Evolutionary conservation across 805 yeast species (phyloP).

Genomic region (Lachancea quebecensis): DNA sequence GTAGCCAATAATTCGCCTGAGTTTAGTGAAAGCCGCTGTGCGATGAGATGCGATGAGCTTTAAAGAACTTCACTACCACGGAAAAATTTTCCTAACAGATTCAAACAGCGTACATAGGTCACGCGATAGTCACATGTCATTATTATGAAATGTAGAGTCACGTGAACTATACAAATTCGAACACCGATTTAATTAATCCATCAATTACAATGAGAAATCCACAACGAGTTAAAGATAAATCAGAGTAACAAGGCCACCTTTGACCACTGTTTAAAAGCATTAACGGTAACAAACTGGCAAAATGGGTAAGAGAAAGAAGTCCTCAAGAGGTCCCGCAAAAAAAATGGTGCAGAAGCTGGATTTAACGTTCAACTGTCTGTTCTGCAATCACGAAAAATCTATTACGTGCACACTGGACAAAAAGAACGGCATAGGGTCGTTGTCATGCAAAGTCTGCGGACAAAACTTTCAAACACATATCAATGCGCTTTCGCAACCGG

Average conservation of each 20-base stretch:
- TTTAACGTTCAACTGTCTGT: slow-evolving; percentile 79
- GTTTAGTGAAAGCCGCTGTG: neutral
- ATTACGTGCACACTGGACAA: slow-evolving; percentile 85
- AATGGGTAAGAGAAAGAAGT: slow-evolving; percentile 77
- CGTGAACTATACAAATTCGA: neutral
- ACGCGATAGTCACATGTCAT: neutral
- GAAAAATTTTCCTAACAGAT: neutral
- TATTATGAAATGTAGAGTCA: no score
- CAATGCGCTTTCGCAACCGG: slow-evolving; percentile 72
- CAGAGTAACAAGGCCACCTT: no score
- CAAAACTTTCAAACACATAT: slow-evolving; percentile 87
- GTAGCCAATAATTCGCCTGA: neutral
- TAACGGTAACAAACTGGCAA: neutral
- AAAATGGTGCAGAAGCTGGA: slow-evolving; percentile 73
- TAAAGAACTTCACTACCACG: neutral
- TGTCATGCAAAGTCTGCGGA: slow-evolving; percentile 90
- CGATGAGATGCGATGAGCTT: slow-evolving; percentile 3
- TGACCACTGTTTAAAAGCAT: neutral
- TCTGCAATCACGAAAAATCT: slow-evolving; percentile 92
- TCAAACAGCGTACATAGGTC: neutral
- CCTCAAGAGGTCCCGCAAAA: slow-evolving; percentile 74
- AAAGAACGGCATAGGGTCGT: slow-evolving; percentile 72
- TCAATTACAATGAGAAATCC: no score
- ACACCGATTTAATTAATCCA: no score
- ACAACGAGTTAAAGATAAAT: no score